These are phyloP conservation scores for Huntiella omanensis DNA, from an alignment of 2,329 filamentous ascomycete genomes.

Conservation along the genomic window DNA sequence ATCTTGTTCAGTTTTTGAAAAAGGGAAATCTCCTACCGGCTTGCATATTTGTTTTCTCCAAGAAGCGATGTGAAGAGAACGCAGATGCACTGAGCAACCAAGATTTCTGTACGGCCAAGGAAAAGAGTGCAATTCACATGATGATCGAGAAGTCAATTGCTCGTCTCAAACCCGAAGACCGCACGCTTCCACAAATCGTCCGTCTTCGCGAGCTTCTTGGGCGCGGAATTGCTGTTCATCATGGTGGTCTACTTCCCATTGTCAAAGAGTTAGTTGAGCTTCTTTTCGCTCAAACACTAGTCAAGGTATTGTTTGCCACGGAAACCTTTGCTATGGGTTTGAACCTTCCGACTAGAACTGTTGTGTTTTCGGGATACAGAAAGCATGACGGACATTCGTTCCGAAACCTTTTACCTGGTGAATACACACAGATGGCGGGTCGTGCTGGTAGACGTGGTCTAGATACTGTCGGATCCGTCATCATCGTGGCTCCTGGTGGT, in stretches of 20 bases:
- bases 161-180: slow-evolving; percentile 75
- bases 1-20: slow-evolving; percentile 76
- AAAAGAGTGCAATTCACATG: slow-evolving; percentile 97
- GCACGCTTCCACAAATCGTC: slow-evolving; percentile 78
- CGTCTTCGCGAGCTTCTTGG: slow-evolving; percentile 68
- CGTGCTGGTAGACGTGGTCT: slow-evolving; percentile 83
- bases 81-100: slow-evolving; percentile 87
- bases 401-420: slow-evolving; percentile 75
- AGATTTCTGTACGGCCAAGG: slow-evolving; percentile 79
- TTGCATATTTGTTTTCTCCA: slow-evolving; percentile 97
- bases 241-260: slow-evolving; percentile 84
- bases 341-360: slow-evolving; percentile 85
- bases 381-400: slow-evolving; percentile 92
- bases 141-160: slow-evolving; percentile 90
- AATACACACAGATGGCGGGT: slow-evolving; percentile 98
- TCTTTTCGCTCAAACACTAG: slow-evolving; percentile 79
- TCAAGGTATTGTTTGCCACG: slow-evolving; percentile 93
- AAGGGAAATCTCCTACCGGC: slow-evolving; percentile 76
- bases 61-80: slow-evolving; percentile 93
- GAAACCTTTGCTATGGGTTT: slow-evolving; percentile 98
- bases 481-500: slow-evolving; percentile 66
- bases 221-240: slow-evolving; percentile 86
- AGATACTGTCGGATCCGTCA: slow-evolving; percentile 82
- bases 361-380: slow-evolving; percentile 91
- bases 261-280: slow-evolving; percentile 98